Conservation (phyloP, 2,329 filamentous ascomycete species). For the Tolypocladium sp. region DNA sequence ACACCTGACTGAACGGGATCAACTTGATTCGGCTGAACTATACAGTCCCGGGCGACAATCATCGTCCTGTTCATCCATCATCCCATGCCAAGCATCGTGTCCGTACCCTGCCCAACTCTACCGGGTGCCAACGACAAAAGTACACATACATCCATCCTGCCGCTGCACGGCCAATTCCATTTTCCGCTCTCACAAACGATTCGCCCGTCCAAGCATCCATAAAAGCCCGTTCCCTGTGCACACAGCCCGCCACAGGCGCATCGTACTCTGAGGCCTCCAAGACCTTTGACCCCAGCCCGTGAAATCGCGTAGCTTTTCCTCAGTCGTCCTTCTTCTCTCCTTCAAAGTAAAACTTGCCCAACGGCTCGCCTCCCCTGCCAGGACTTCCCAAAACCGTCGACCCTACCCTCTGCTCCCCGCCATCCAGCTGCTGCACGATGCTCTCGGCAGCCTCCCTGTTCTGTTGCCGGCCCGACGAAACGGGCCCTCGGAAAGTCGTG, state of each 20-base stretch:
- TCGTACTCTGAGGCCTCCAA: not conserved
- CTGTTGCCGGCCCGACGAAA: slow-evolving; percentile 28
- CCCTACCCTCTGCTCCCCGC: slow-evolving; percentile 32
- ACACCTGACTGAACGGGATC: not conserved
- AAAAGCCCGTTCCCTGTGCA: not conserved
- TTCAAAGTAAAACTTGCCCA: slow-evolving; percentile 55
- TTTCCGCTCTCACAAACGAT: not conserved
- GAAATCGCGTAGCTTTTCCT: not conserved
- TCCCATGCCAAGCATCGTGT: not conserved
- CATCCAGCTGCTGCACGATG: slow-evolving; percentile 50
- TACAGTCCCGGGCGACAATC: not conserved
- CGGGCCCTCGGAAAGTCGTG: slow-evolving; percentile 51
- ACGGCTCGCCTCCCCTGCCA: slow-evolving; percentile 31
- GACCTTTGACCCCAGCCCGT: not conserved
- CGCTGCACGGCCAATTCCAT: not conserved
- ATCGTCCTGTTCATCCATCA: not conserved
- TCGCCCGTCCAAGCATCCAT: not conserved
- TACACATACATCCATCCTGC: not conserved
- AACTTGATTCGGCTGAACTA: not conserved
- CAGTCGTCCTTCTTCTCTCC: slow-evolving; percentile 24
- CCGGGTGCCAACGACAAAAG: not conserved
- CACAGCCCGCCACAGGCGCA: not conserved
- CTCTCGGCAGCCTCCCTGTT: slow-evolving; percentile 52
- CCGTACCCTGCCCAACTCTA: not conserved
- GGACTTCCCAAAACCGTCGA: slow-evolving; percentile 31